These are phyloP conservation scores for Daedaleopsis nitida DNA, from an alignment of 768 basidiomycete genomes.

Conservation along the genomic window DNA sequence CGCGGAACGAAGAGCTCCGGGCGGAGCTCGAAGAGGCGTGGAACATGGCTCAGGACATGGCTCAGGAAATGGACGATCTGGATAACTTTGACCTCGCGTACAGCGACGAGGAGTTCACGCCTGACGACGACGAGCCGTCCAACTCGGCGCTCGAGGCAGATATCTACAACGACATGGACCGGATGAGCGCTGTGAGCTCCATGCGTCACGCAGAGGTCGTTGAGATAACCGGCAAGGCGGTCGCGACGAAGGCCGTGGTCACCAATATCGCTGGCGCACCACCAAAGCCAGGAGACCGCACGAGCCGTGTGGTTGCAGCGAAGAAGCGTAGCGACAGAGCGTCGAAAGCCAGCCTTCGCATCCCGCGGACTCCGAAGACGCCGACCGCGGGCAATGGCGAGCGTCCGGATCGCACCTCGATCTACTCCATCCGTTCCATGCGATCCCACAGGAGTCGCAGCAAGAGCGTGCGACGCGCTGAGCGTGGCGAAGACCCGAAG, in stretches of 20 bases:
- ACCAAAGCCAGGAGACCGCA: constrained; percentile 36
- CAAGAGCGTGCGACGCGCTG: constrained; percentile 25
- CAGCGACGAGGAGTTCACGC: constrained; percentile 16
- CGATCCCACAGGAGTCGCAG: constrained; percentile 21
- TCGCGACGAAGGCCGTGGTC: constrained; percentile 40
- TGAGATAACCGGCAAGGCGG: constrained; percentile 40
- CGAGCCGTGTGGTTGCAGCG: constrained; percentile 60
- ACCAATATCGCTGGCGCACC: constrained; percentile 5
- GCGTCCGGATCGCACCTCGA: constrained; percentile 16
- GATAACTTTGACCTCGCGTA: constrained; percentile 36
- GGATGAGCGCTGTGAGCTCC: constrained; percentile 16
- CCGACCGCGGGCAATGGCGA: constrained; percentile 19
- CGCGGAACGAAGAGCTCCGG: constrained; percentile 56
- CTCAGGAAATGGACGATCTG: constrained; percentile 68
- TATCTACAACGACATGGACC: constrained; percentile 31
- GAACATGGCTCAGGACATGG: constrained; percentile 74
- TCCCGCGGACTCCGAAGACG: constrained; percentile 50
- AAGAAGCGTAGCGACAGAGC: constrained; percentile 62
- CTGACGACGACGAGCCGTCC: constrained; percentile 13
- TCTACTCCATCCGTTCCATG: constrained; percentile 17
- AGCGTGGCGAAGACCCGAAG: constrained; percentile 7
- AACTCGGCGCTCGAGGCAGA: constrained; percentile 21
- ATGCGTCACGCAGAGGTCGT: constrained; percentile 37
- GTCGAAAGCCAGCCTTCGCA: constrained; percentile 67
- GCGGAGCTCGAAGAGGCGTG: constrained; percentile 81